A percentile compares a stretch with the other conserved stretches of the same genome.
These are phyloP conservation scores for Rhynchospora breviuscula DNA, from an alignment of 176 grass and related monocot genomes.

Conservation along the genomic window DNA sequence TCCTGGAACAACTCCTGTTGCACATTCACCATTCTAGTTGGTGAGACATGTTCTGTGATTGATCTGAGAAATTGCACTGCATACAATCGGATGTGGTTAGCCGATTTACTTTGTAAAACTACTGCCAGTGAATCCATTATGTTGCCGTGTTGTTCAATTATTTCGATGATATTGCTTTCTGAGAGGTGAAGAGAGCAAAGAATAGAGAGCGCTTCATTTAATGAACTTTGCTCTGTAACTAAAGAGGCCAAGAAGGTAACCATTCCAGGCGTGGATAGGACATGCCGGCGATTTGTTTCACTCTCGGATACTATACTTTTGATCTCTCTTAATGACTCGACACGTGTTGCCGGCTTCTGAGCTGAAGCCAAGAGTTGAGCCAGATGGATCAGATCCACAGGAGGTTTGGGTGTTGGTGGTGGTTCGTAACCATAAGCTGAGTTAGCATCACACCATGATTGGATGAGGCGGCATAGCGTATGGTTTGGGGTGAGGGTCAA, in stretches of 20 bases:
- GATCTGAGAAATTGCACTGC: slow-evolving; percentile 51
- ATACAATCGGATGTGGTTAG: slow-evolving; percentile 35
- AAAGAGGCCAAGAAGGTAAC: slow-evolving; percentile 26
- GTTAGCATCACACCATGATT: slow-evolving; percentile 55
- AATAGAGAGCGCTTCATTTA: slow-evolving; percentile 55
- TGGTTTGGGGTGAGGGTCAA: slow-evolving; percentile 83
- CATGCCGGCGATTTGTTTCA: slow-evolving; percentile 28
- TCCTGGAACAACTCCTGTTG: slow-evolving; percentile 44
- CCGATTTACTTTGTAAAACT: slow-evolving; percentile 45
- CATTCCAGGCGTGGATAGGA: slow-evolving; percentile 26
- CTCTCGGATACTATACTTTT: slow-evolving; percentile 15
- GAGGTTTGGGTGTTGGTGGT: slow-evolving; percentile 28
- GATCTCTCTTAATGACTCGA: slow-evolving; percentile 26
- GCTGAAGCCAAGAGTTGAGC: slow-evolving; percentile 25
- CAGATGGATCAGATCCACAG: slow-evolving; percentile 14
- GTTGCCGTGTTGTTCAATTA: slow-evolving; percentile 33
- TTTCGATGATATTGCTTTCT: slow-evolving; percentile 35
- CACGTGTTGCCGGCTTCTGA: background rate
- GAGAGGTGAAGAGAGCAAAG: slow-evolving; percentile 61
- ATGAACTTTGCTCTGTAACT: background rate
- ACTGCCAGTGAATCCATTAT: slow-evolving; percentile 42
- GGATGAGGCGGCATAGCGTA: slow-evolving; percentile 88
- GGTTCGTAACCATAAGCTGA: slow-evolving; percentile 24
- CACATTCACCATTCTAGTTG: slow-evolving; percentile 36
- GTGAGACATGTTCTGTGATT: slow-evolving; percentile 32